Conservation (phyloP, 2,329 filamentous ascomycete species). For the Graphilbum sp. region DNA sequence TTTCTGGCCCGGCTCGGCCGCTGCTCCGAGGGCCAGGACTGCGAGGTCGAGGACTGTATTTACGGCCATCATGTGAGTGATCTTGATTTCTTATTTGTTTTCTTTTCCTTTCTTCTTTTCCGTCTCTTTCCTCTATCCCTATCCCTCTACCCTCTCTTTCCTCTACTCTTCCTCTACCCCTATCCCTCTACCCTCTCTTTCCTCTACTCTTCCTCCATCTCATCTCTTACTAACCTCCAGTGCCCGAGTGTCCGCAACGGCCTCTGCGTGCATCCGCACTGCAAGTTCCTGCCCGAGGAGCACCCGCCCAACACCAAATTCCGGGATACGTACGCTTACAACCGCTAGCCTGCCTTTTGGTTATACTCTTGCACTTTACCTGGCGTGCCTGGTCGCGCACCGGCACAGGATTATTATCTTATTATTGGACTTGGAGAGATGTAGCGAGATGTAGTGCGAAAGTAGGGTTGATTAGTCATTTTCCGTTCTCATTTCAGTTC, state of each 20-base stretch:
- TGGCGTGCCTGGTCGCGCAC: too few species aligned
- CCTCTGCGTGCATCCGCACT: slow-evolving; percentile 35
- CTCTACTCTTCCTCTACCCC: too few species aligned
- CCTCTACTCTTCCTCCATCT: not conserved
- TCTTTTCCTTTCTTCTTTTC: not conserved
- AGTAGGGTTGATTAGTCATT: too few species aligned
- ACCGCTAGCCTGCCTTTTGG: too few species aligned
- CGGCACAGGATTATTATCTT: too few species aligned
- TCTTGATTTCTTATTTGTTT: not conserved
- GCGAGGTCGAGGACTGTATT: slow-evolving; percentile 39
- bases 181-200: too few species aligned
- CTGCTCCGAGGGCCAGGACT: slow-evolving; percentile 40
- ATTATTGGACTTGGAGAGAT: too few species aligned
- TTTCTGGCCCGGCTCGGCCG: slow-evolving; percentile 40
- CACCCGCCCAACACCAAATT: slow-evolving; percentile 43
- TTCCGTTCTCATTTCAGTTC: too few species aligned
- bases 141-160: too few species aligned
- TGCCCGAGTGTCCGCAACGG: slow-evolving; percentile 36
- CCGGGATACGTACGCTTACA: slow-evolving; percentile 8
- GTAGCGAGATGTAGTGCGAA: too few species aligned
- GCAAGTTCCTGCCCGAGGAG: slow-evolving; percentile 34
- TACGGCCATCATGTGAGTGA: slow-evolving; percentile 44
- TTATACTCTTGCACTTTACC: too few species aligned
- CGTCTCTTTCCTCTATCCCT: too few species aligned
- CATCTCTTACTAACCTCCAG: slow-evolving; percentile 15